Conservation (phyloP, 345 rosid species). For the Arabis alpina region DNA sequence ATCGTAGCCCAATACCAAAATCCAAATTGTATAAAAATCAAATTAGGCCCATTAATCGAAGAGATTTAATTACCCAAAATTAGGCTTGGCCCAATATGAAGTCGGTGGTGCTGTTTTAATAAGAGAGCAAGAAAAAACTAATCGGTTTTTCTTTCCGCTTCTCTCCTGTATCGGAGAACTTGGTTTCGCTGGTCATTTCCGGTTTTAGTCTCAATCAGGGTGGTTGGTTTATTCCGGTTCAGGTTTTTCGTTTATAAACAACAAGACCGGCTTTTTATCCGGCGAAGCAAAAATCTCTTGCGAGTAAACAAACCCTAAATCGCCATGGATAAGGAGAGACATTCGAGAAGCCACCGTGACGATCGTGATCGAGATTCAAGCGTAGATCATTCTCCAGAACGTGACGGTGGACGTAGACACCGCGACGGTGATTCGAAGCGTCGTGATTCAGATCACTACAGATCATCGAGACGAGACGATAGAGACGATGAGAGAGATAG, state of each 20-base stretch:
- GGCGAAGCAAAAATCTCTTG: not conserved
- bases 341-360: conserved; percentile 55
- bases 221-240: conserved; percentile 28
- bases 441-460: conserved; percentile 58
- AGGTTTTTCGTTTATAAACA: not conserved
- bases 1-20: no score
- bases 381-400: conserved; percentile 48
- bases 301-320: conserved; percentile 40
- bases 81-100: no score
- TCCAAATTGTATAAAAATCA: no score
- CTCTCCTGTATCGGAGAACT: no score
- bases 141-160: no score
- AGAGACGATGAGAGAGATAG: conserved; percentile 49
- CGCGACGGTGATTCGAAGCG: conserved; percentile 54
- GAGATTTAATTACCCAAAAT: no score
- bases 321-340: conserved; percentile 62
- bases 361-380: conserved; percentile 58
- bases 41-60: no score
- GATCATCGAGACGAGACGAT: conserved; percentile 57
- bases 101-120: no score
- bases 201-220: not conserved
- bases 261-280: not conserved
- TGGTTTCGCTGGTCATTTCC: not conserved
- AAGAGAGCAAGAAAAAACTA: no score
- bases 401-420: conserved; percentile 37